These are phyloP conservation scores for Sphagnum magellanicum DNA, from an alignment of 228 moss, liverwort and hornwort species.

Conservation along the genomic window DNA sequence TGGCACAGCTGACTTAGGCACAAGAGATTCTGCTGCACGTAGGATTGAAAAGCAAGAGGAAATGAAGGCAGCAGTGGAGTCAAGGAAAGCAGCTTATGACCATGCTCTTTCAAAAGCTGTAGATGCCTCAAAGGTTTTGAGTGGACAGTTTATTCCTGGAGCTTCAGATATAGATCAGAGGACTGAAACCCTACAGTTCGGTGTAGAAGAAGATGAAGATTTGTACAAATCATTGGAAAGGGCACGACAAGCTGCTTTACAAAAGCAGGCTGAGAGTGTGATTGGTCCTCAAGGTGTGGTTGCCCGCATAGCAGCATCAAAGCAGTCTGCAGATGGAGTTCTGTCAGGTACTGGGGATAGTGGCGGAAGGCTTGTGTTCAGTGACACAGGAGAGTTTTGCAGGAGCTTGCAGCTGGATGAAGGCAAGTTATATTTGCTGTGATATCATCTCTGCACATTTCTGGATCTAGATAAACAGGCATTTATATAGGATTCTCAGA, in stretches of 20 bases:
- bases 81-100: slow-evolving; percentile 73
- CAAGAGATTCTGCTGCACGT: slow-evolving; percentile 56
- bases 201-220: slow-evolving; percentile 75
- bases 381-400: slow-evolving; percentile 98
- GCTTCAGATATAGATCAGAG: slow-evolving; percentile 68
- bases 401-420: slow-evolving; percentile 96
- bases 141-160: slow-evolving; percentile 40
- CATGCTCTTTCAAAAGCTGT: slow-evolving; percentile 80
- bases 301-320: slow-evolving; percentile 48
- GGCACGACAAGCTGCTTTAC: slow-evolving; percentile 78
- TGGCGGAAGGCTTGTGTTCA: slow-evolving; percentile 79
- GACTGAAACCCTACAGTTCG: slow-evolving; percentile 29
- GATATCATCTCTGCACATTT: neutral
- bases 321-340: slow-evolving; percentile 33
- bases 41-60: slow-evolving; percentile 56
- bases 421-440: slow-evolving; percentile 31
- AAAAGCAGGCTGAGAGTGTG: slow-evolving; percentile 49
- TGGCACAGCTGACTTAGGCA: slow-evolving; percentile 74
- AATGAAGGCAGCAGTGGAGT: slow-evolving; percentile 68
- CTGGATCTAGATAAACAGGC: neutral
- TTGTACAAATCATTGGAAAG: slow-evolving; percentile 71
- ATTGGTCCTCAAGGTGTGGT: slow-evolving; percentile 65
- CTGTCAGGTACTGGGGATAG: slow-evolving; percentile 33
- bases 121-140: slow-evolving; percentile 80
- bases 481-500: too few relatives aligned